These are phyloP conservation scores for Kalaharituber pfeilii DNA, from an alignment of 2,329 filamentous ascomycete species.

Conservation along the genomic window DNA sequence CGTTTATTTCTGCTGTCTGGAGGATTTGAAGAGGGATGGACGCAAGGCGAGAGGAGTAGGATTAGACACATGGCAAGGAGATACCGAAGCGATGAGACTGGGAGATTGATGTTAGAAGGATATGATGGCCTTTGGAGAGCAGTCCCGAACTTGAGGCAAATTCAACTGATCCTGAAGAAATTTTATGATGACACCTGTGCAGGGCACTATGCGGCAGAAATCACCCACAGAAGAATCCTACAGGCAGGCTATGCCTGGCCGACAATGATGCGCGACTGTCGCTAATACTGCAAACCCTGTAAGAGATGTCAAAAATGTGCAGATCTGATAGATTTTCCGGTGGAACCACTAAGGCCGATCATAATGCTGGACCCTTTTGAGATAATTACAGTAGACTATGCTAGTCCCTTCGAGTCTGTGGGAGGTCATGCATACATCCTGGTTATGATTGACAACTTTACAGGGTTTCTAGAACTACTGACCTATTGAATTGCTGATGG, in stretches of 20 bases:
- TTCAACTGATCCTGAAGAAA: no score
- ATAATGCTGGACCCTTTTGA: not conserved
- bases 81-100: not conserved
- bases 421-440: no score
- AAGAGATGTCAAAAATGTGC: no score
- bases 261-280: no score
- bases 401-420: not conserved
- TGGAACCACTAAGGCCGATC: no score
- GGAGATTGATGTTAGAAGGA: not conserved
- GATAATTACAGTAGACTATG: not conserved
- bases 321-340: no score
- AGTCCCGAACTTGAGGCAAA: not conserved
- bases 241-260: no score
- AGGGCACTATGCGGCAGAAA: no score
- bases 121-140: not conserved
- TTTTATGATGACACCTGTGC: not conserved
- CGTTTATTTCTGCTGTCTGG: not conserved
- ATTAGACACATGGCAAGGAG: not conserved
- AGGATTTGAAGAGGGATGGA: not conserved
- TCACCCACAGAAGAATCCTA: no score
- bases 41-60: not conserved
- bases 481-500: not conserved
- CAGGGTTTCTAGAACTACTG: no score
- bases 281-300: no score
- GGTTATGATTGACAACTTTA: no score